phyloP scores from a whole-genome alignment of 1,284 basidiomycete species.

The Paramarasmius palmivorus region DNA sequence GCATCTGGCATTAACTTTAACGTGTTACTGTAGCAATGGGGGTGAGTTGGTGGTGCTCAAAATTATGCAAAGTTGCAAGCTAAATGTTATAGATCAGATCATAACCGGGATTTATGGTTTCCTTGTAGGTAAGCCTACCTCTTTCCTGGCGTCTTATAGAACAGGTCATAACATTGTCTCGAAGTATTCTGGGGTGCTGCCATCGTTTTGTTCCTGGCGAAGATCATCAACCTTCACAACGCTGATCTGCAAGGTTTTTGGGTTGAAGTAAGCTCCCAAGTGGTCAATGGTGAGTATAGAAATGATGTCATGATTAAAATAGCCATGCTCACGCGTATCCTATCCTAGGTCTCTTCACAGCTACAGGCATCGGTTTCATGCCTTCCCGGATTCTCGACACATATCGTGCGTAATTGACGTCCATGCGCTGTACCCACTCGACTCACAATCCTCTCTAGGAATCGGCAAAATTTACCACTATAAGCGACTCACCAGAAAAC shows the following conservation, averaged over 20 bases:
- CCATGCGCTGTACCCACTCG: background rate
- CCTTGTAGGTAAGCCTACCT: slow-evolving; percentile 51
- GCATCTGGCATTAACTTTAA: slow-evolving; percentile 9
- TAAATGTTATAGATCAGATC: slow-evolving; percentile 39
- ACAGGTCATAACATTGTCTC: slow-evolving; percentile 4
- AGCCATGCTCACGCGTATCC: background rate
- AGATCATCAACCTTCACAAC: slow-evolving; percentile 72
- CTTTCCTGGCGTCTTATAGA: no score
- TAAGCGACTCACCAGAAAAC: slow-evolving; percentile 55
- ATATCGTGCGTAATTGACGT: slow-evolving; percentile 54
- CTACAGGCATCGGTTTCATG: slow-evolving; percentile 75
- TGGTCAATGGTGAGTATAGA: slow-evolving; percentile 62
- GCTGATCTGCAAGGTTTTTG: slow-evolving; percentile 64
- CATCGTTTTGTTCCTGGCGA: slow-evolving; percentile 75
- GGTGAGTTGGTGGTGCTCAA: slow-evolving; percentile 47
- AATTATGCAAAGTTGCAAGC: slow-evolving; percentile 3
- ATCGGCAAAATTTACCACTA: slow-evolving; percentile 77
- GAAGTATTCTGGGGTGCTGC: slow-evolving; percentile 77
- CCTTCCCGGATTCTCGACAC: slow-evolving; percentile 79
- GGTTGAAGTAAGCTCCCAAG: slow-evolving; percentile 79
- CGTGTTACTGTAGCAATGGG: slow-evolving; percentile 47
- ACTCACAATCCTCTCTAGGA: slow-evolving; percentile 39
- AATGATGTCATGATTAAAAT: no score
- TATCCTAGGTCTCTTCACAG: slow-evolving; percentile 68
- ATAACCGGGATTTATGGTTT: slow-evolving; percentile 82